These are phyloP conservation scores for Trypanosoma mega DNA, from an alignment of 208 protist species.

Conservation along the genomic window DNA sequence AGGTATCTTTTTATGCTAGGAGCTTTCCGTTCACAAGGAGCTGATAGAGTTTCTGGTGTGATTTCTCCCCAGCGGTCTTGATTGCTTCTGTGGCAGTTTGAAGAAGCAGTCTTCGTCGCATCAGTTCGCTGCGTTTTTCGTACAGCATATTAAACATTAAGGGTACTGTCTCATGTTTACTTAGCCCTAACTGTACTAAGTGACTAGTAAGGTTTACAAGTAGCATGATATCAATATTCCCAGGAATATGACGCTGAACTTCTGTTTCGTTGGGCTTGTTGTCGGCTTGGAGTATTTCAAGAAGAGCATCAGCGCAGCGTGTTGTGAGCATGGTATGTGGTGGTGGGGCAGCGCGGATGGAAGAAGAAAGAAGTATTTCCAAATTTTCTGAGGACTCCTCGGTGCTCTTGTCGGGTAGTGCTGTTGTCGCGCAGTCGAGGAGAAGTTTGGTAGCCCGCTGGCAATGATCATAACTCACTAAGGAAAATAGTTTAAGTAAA, in stretches of 20 bases:
- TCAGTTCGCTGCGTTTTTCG: conserved; percentile 44
- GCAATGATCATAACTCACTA: not conserved
- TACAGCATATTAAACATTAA: conserved; percentile 52
- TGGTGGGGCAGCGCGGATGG: not conserved
- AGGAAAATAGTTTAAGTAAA: conserved; percentile 19
- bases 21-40: conserved; percentile 33
- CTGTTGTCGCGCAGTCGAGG: not conserved
- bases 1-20: conserved; percentile 20
- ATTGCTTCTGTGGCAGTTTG: conserved; percentile 51
- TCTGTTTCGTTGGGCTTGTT: not conserved
- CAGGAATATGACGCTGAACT: not conserved
- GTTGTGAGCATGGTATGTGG: conserved; percentile 3
- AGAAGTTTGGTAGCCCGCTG: conserved; percentile 11
- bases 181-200: conserved; percentile 19
- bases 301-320: conserved; percentile 15
- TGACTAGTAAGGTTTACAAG: conserved; percentile 22
- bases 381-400: conserved; percentile 8
- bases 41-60: conserved; percentile 41
- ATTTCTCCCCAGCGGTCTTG: conserved; percentile 26
- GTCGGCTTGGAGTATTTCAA: conserved; percentile 2
- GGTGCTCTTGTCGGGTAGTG: not conserved
- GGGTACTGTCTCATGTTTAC: conserved; percentile 33
- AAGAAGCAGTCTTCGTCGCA: conserved; percentile 54
- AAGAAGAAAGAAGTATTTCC: conserved; percentile 19
- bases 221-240: conserved; percentile 22